Percentiles rank a stretch among this genome's conserved stretches.
Evolutionary conservation across 352 stramenopile genomes (phyloP).

Genomic region (Phytophthora citricola): DNA sequence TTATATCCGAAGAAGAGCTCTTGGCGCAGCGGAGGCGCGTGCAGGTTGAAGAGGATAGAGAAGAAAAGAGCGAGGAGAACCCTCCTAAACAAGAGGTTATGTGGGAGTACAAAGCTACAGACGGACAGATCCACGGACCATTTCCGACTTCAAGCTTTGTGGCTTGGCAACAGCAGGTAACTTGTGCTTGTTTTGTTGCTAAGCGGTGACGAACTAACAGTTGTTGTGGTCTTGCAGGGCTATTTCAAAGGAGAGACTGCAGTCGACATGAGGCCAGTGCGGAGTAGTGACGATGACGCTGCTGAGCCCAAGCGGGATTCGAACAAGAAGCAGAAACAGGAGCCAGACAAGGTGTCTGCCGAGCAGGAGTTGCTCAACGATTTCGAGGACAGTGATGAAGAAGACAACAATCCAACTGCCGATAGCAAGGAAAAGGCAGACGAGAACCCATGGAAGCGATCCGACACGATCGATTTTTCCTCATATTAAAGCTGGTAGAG

Average conservation of each 20-base stretch:
- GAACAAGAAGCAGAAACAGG: slow-evolving; percentile 35
- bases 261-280: slow-evolving; percentile 74
- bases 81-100: slow-evolving; percentile 50
- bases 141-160: slow-evolving; percentile 78
- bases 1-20: slow-evolving; percentile 68
- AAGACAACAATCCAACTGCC: slow-evolving; percentile 34
- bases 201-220: slow-evolving; percentile 6
- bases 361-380: slow-evolving; percentile 86
- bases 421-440: slow-evolving; percentile 24
- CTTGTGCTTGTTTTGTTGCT: slow-evolving; percentile 1
- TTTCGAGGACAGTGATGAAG: slow-evolving; percentile 85
- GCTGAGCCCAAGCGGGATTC: slow-evolving; percentile 7
- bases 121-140: slow-evolving; percentile 79
- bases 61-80: slow-evolving; percentile 61
- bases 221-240: slow-evolving; percentile 42
- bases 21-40: slow-evolving; percentile 52
- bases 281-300: neutral
- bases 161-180: slow-evolving; percentile 80
- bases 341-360: slow-evolving; percentile 54
- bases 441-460: slow-evolving; percentile 63
- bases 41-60: slow-evolving; percentile 36
- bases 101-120: slow-evolving; percentile 82
- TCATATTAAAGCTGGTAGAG: slow-evolving; percentile 47
- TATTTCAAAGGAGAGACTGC: slow-evolving; percentile 81
- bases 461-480: slow-evolving; percentile 79